Evolutionary conservation across 129 eudicot species (phyloP).

Genomic region (Helichrysum umbraculigerum): DNA sequence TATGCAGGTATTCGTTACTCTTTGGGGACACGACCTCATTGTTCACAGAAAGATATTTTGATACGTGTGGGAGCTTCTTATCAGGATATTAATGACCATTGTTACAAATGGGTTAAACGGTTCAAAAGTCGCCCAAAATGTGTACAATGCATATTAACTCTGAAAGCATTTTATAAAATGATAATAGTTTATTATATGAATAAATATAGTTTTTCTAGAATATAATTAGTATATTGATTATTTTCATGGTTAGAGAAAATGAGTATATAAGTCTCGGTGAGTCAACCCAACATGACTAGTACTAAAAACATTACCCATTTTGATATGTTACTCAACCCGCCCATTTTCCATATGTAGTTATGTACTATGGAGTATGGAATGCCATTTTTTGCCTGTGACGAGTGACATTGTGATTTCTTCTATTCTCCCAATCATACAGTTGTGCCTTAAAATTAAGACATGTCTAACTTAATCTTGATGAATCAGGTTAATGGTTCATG

Average conservation of each 20-base stretch:
- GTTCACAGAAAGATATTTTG: not conserved
- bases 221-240: not conserved
- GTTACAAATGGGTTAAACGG: not conserved
- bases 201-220: not conserved
- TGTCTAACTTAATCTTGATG: not conserved
- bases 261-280: not conserved
- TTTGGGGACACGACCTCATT: not conserved
- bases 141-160: no score
- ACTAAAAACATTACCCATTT: not conserved
- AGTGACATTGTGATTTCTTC: not conserved
- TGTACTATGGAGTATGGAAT: not conserved
- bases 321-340: no score
- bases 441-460: not conserved
- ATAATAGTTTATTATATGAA: not conserved
- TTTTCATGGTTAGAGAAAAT: not conserved
- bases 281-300: not conserved
- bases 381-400: not conserved
- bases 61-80: no score
- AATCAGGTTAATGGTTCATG: constrained; percentile 11
- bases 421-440: not conserved
- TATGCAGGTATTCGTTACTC: not conserved
- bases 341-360: no score
- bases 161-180: no score
- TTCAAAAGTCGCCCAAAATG: not conserved
- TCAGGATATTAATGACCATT: not conserved